A percentile compares a stretch with the other conserved stretches of the same genome.
Conservation (phyloP, 2,329 filamentous ascomycete genomes). For the Ceratocystis albifundus region DNA sequence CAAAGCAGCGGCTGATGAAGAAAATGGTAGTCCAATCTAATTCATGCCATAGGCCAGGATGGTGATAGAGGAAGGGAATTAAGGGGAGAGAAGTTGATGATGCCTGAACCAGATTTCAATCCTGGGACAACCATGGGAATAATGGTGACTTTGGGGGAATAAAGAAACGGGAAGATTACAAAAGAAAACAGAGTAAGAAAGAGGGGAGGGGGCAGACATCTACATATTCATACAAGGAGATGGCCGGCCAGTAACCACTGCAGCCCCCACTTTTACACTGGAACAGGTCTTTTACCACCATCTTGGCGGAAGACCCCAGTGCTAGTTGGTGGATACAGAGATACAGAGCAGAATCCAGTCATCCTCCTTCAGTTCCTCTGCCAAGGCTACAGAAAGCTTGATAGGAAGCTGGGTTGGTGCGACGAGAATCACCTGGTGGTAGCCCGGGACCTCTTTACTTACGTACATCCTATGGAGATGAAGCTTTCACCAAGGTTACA, state of each 20-base stretch:
- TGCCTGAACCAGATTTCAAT: not conserved
- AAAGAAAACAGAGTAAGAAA: not conserved
- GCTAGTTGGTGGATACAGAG: not conserved
- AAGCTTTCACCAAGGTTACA: not conserved
- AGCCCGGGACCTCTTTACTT: not conserved
- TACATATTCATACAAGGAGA: not conserved
- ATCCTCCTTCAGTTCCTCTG: not conserved
- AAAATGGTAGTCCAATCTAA: not conserved
- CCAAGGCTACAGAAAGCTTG: not conserved
- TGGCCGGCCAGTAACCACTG: not conserved
- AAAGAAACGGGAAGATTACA: not conserved
- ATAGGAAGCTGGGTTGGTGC: not conserved
- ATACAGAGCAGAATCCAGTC: not conserved
- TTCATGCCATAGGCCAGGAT: not conserved
- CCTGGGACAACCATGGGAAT: not conserved
- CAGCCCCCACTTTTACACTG: not conserved
- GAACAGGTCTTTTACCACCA: not conserved
- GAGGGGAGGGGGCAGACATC: not conserved
- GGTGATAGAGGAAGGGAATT: not conserved
- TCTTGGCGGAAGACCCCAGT: not conserved
- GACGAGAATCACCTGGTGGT: not conserved
- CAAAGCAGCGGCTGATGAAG: constrained; percentile 1
- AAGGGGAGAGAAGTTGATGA: not conserved
- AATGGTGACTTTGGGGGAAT: not conserved
- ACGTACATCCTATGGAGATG: not conserved